phyloP scores from a whole-genome alignment of 148 eudicot species.

The Fagopyrum tataricum region DNA sequence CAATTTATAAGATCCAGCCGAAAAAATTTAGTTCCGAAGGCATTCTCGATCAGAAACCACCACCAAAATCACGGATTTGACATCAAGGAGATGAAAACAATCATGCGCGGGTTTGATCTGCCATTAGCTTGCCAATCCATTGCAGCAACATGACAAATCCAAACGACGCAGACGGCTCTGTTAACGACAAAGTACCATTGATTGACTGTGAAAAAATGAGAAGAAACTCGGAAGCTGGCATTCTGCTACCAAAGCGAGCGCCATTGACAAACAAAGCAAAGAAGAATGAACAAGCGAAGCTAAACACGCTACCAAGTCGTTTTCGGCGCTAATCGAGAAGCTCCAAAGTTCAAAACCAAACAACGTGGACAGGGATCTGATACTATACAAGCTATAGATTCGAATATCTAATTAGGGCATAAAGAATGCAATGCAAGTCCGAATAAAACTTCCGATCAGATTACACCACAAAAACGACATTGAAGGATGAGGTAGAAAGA shows the following conservation, averaged over 20 bases:
- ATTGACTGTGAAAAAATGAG: too few relatives aligned
- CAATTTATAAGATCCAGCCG: neutral
- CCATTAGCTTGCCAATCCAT: neutral
- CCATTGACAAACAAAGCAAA: conserved; percentile 4
- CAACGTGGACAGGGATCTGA: neutral
- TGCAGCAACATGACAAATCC: neutral
- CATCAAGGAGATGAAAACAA: neutral
- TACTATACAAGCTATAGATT: neutral
- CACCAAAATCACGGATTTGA: neutral
- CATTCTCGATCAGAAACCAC: neutral
- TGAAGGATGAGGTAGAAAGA: neutral
- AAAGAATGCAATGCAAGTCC: conserved; percentile 6
- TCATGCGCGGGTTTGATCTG: neutral
- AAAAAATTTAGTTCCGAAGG: neutral
- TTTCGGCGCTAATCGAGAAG: neutral
- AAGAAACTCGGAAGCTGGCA: neutral
- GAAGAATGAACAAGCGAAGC: neutral
- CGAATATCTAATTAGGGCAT: neutral
- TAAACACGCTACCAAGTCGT: neutral
- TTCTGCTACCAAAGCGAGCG: neutral
- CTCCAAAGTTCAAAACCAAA: neutral
- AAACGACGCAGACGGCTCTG: neutral
- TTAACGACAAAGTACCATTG: neutral
- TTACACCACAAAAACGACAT: neutral
- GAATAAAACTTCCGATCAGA: neutral